Conservation (phyloP, 2,329 filamentous ascomycete genomes). For the Hymenoscyphus salicellus region DNA sequence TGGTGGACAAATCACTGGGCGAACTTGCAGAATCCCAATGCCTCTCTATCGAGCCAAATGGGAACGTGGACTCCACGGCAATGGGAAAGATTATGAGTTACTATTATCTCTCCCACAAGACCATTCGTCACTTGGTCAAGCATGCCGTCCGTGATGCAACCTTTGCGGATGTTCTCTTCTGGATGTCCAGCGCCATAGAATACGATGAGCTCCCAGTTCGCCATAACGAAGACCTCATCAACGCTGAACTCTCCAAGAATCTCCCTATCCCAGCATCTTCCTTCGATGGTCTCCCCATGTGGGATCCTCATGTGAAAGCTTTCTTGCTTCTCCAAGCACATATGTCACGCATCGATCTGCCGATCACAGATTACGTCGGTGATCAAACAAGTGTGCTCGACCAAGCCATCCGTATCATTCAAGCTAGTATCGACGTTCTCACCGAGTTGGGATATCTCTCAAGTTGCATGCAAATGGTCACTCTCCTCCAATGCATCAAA, state of each 20-base stretch:
- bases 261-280: slow-evolving; percentile 56
- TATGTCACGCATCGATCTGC: slow-evolving; percentile 87
- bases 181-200: slow-evolving; percentile 91
- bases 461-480: slow-evolving; percentile 77
- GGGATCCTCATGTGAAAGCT: slow-evolving; percentile 97
- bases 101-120: slow-evolving; percentile 96
- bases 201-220: slow-evolving; percentile 97
- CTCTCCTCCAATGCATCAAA: slow-evolving; percentile 86
- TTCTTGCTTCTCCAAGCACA: slow-evolving; percentile 93
- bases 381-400: slow-evolving; percentile 88
- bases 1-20: slow-evolving; percentile 81
- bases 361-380: slow-evolving; percentile 95
- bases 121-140: slow-evolving; percentile 77
- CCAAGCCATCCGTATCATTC: slow-evolving; percentile 93
- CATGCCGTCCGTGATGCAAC: slow-evolving; percentile 72
- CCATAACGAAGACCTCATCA: slow-evolving; percentile 97
- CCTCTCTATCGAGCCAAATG: slow-evolving; percentile 77
- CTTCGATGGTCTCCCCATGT: slow-evolving; percentile 73
- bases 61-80: slow-evolving; percentile 84
- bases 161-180: slow-evolving; percentile 80
- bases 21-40: slow-evolving; percentile 84
- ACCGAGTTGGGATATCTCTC: slow-evolving; percentile 82
- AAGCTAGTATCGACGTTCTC: slow-evolving; percentile 90
- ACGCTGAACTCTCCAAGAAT: slow-evolving; percentile 80
- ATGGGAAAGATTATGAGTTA: slow-evolving; percentile 99